phyloP scores from a whole-genome alignment of 1,284 basidiomycete genomes.

The Cryptococcus sp. region DNA sequence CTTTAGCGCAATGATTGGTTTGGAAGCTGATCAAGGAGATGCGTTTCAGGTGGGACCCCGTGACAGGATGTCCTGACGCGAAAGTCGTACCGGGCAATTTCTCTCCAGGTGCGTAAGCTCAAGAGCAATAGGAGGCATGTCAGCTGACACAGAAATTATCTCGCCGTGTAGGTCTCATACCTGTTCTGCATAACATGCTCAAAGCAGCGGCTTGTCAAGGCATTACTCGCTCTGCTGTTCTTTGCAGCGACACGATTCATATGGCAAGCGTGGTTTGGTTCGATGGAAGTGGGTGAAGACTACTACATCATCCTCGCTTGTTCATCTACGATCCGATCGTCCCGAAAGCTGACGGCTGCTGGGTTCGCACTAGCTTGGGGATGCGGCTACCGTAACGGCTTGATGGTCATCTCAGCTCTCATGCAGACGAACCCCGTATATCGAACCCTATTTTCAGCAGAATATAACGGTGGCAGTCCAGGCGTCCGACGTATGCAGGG shows the following conservation, averaged over 20 bases:
- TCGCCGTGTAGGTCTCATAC: slow-evolving; percentile 63
- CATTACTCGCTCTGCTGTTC: slow-evolving; percentile 61
- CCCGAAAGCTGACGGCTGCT: neutral
- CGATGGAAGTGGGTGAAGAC: slow-evolving; percentile 65
- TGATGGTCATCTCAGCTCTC: slow-evolving; percentile 75
- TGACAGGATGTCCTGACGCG: slow-evolving; percentile 14
- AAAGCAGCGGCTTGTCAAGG: slow-evolving; percentile 60
- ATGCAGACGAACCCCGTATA: slow-evolving; percentile 54
- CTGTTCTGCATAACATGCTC: slow-evolving; percentile 63
- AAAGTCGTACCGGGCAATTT: slow-evolving; percentile 62
- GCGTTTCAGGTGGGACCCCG: slow-evolving; percentile 45
- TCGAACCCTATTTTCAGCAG: slow-evolving; percentile 23
- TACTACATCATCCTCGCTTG: neutral
- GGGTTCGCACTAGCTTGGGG: slow-evolving; percentile 40
- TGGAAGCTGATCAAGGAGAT: no score
- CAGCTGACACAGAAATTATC: neutral
- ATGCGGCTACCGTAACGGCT: slow-evolving; percentile 72
- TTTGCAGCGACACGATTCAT: slow-evolving; percentile 68
- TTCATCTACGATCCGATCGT: no score
- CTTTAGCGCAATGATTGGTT: neutral
- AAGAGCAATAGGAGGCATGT: neutral
- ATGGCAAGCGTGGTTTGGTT: slow-evolving; percentile 64
- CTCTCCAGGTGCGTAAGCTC: slow-evolving; percentile 62
- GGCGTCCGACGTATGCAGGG: slow-evolving; percentile 70
- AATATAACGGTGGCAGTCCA: slow-evolving; percentile 58